Percentiles rank a stretch among this genome's conserved stretches.
Conservation (phyloP, 768 basidiomycete species). For the Russula vinacea region DNA sequence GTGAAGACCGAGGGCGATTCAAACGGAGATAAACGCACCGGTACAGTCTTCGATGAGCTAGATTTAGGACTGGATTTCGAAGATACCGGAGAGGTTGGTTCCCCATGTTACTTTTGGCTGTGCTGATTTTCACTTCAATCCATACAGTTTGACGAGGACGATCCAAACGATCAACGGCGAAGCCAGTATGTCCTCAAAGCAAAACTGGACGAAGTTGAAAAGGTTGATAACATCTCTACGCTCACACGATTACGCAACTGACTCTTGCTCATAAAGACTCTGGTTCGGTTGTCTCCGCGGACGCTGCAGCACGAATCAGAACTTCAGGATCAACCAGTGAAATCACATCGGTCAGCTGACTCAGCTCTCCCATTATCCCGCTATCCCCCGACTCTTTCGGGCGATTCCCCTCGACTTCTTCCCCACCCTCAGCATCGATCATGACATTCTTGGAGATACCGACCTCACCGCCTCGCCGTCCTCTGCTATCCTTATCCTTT, state of each 20-base stretch:
- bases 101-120: neutral
- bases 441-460: slow-evolving; percentile 8
- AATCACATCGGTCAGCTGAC: slow-evolving; percentile 38
- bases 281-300: slow-evolving; percentile 66
- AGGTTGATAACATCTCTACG: slow-evolving; percentile 40
- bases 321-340: slow-evolving; percentile 10
- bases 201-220: slow-evolving; percentile 77
- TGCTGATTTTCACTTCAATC: slow-evolving; percentile 27
- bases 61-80: slow-evolving; percentile 46
- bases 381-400: slow-evolving; percentile 84
- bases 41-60: slow-evolving; percentile 46
- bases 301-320: slow-evolving; percentile 31
- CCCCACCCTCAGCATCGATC: slow-evolving; percentile 8
- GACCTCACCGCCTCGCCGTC: too few relatives aligned
- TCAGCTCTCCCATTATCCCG: slow-evolving; percentile 74
- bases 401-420: slow-evolving; percentile 52
- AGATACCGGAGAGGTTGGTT: slow-evolving; percentile 40
- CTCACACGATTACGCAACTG: slow-evolving; percentile 6
- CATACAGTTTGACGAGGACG: slow-evolving; percentile 69
- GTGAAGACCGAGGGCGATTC: too few relatives aligned
- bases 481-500: too few relatives aligned
- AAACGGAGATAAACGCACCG: slow-evolving; percentile 44
- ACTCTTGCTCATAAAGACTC: slow-evolving; percentile 42
- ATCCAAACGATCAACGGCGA: slow-evolving; percentile 68
- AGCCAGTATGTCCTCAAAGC: slow-evolving; percentile 75